These are phyloP conservation scores for Lentinus brumalis DNA, from an alignment of 768 basidiomycete genomes.

Conservation along the genomic window DNA sequence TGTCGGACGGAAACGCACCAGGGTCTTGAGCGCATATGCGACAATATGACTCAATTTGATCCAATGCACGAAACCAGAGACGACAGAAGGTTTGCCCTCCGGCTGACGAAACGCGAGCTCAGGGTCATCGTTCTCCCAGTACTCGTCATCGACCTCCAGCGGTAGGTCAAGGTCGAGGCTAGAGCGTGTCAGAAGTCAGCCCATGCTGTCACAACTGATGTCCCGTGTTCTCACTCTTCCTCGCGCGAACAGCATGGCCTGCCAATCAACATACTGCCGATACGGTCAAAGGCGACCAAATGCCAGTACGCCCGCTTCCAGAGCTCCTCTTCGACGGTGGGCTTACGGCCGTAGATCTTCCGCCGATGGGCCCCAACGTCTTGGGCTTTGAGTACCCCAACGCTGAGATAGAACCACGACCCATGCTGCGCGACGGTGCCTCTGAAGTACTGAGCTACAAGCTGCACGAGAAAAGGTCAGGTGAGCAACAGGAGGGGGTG, in stretches of 20 bases:
- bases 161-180: conserved; percentile 60
- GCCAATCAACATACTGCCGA: conserved; percentile 55
- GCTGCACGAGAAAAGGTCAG: conserved; percentile 33
- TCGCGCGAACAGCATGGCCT: conserved; percentile 58
- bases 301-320: conserved; percentile 58
- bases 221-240: conserved; percentile 54
- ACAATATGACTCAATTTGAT: conserved; percentile 50
- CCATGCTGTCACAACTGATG: conserved; percentile 23
- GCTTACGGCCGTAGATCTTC: conserved; percentile 33
- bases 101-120: conserved; percentile 50
- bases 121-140: conserved; percentile 47
- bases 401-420: conserved; percentile 48
- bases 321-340: conserved; percentile 46
- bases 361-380: conserved; percentile 53
- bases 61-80: conserved; percentile 44
- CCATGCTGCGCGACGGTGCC: conserved; percentile 45
- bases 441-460: conserved; percentile 49
- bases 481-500: neutral
- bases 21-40: conserved; percentile 44
- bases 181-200: conserved; percentile 32
- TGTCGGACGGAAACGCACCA: conserved; percentile 35
- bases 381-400: conserved; percentile 54
- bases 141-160: conserved; percentile 58
- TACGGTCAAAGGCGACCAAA: conserved; percentile 60
- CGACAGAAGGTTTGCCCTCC: conserved; percentile 38